Evolutionary conservation across 78 protist genomes (phyloP).

Genomic region (Andalucia godoyi): DNA sequence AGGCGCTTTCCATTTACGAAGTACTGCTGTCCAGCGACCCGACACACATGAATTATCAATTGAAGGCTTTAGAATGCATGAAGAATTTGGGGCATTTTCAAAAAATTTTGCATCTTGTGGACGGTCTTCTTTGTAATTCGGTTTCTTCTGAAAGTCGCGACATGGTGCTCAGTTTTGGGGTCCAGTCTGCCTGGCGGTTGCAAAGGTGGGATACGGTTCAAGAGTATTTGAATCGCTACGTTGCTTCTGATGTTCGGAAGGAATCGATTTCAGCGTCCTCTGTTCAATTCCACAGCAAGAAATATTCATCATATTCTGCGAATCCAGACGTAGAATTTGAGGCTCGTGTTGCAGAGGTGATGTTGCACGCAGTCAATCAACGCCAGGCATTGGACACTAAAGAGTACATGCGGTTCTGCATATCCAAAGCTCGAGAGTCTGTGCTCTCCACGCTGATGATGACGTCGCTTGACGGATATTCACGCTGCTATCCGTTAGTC

Average conservation of each 20-base stretch:
- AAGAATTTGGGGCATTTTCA: conserved; percentile 13
- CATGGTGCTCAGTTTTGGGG: neutral
- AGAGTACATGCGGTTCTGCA: too few relatives aligned
- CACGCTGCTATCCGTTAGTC: conserved; percentile 41
- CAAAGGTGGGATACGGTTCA: conserved; percentile 18
- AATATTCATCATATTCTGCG: neutral
- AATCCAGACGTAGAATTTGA: too few relatives aligned
- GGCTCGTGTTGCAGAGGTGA: too few relatives aligned
- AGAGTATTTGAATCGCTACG: neutral
- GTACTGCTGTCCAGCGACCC: neutral
- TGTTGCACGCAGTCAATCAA: too few relatives aligned
- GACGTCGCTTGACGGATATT: conserved; percentile 37
- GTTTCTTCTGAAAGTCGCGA: neutral
- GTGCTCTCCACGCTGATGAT: neutral
- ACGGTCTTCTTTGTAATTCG: neutral
- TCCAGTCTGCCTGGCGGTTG: conserved; percentile 42
- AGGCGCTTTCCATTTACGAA: conserved; percentile 1
- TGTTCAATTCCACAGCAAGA: neutral
- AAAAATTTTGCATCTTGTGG: neutral
- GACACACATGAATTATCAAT: neutral
- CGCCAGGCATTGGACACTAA: too few relatives aligned
- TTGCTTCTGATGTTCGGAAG: neutral
- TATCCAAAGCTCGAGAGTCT: neutral
- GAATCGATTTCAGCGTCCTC: neutral
- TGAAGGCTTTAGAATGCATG: conserved; percentile 8